phyloP scores from a whole-genome alignment of 2,329 filamentous ascomycete genomes.

The Apiospora phragmitis region DNA sequence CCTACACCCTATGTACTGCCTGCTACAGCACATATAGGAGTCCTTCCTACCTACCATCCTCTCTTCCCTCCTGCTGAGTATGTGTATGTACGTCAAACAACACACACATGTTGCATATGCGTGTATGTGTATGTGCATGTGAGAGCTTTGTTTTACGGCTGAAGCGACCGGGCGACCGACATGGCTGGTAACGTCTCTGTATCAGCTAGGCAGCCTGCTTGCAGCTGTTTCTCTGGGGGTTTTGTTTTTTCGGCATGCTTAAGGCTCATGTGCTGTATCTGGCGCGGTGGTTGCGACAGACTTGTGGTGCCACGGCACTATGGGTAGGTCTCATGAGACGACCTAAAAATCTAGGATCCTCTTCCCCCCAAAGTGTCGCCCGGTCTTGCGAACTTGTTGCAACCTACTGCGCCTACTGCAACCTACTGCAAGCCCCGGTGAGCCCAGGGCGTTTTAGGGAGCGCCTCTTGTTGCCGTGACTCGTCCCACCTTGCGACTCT shows the following conservation, averaged over 20 bases:
- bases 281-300: conserved; percentile 6
- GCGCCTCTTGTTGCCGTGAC: neutral
- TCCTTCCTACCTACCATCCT: neutral
- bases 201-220: conserved; percentile 1
- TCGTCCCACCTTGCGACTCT: conserved; percentile 7
- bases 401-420: neutral
- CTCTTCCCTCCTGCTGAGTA: neutral
- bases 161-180: neutral
- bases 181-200: neutral
- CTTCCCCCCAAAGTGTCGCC: neutral
- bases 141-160: neutral
- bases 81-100: neutral
- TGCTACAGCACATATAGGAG: neutral
- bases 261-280: neutral
- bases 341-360: neutral
- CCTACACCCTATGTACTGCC: neutral
- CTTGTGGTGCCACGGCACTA: conserved; percentile 6
- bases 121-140: neutral
- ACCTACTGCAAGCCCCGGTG: neutral
- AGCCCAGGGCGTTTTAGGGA: neutral
- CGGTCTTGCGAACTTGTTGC: neutral
- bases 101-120: neutral
- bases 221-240: neutral
- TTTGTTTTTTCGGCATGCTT: neutral
- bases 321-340: conserved; percentile 2